phyloP scores from a whole-genome alignment of 2,329 filamentous ascomycete species.

The Hirsutella rhossiliensis region DNA sequence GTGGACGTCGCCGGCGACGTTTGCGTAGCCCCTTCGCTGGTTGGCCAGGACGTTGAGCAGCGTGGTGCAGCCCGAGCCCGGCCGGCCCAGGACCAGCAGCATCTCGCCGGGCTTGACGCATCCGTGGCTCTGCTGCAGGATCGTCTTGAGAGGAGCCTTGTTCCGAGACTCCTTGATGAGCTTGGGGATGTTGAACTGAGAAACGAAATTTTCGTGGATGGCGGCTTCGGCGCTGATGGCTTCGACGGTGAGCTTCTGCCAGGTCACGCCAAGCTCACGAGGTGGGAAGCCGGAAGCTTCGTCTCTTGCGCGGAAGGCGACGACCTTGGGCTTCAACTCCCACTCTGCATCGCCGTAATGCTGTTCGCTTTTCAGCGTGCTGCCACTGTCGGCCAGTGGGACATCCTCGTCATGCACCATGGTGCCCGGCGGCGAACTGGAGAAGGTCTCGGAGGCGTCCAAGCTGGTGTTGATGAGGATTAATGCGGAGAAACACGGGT shows the following conservation, averaged over 20 bases:
- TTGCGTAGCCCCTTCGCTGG: conserved; percentile 44
- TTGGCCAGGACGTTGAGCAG: conserved; percentile 60
- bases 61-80: conserved; percentile 59
- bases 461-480: neutral
- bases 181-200: conserved; percentile 43
- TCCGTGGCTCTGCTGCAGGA: conserved; percentile 53
- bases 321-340: conserved; percentile 35
- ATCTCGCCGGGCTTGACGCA: conserved; percentile 64
- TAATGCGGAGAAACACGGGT: neutral
- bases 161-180: conserved; percentile 38
- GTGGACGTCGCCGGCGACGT: conserved; percentile 44
- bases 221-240: conserved; percentile 49
- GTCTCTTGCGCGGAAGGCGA: conserved; percentile 28
- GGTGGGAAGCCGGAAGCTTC: conserved; percentile 31
- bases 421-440: neutral
- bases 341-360: conserved; percentile 21
- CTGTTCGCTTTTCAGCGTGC: conserved; percentile 3
- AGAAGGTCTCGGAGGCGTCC: neutral
- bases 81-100: conserved; percentile 56
- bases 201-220: conserved; percentile 52
- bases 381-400: conserved; percentile 11
- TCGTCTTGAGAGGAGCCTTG: conserved; percentile 49
- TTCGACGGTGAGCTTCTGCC: conserved; percentile 51
- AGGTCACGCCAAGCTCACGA: conserved; percentile 49
- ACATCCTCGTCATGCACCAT: conserved; percentile 16